Conservation (phyloP, 2,329 filamentous ascomycete species). For the Arthroderma sp. region DNA sequence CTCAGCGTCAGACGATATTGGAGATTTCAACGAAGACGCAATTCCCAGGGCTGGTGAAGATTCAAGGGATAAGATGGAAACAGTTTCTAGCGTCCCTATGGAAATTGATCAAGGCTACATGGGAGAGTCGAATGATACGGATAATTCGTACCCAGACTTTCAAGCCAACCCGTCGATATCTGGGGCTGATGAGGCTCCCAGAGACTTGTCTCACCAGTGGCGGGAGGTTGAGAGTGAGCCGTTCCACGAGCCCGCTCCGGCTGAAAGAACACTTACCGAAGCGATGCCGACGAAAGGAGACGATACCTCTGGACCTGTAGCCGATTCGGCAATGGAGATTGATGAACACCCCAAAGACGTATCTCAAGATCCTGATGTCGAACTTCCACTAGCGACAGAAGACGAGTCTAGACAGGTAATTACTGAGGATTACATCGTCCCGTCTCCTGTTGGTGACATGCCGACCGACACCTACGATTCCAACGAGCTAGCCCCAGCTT, state of each 20-base stretch:
- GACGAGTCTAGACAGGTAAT: neutral
- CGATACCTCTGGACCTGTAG: neutral
- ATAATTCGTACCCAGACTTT: neutral
- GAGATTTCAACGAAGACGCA: conserved; percentile 13
- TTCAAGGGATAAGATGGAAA: neutral
- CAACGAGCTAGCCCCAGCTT: neutral
- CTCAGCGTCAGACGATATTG: conserved; percentile 8
- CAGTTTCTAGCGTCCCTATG: neutral
- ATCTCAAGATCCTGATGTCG: neutral
- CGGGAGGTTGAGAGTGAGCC: neutral
- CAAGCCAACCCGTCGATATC: neutral
- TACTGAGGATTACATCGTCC: neutral
- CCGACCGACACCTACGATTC: neutral
- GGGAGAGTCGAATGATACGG: neutral
- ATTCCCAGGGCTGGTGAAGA: neutral
- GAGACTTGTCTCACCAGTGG: neutral
- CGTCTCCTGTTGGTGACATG: neutral
- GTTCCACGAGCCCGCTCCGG: neutral
- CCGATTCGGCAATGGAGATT: neutral
- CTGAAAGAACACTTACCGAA: neutral
- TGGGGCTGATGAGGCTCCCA: neutral
- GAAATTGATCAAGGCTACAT: neutral
- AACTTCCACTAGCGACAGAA: neutral
- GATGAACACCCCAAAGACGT: neutral
- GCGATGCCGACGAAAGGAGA: neutral